Evolutionary conservation across 2,329 filamentous ascomycete species (phyloP), one percentile per base, ranked within the genome.

Genomic region (Stachybotrys elegans): DNA sequence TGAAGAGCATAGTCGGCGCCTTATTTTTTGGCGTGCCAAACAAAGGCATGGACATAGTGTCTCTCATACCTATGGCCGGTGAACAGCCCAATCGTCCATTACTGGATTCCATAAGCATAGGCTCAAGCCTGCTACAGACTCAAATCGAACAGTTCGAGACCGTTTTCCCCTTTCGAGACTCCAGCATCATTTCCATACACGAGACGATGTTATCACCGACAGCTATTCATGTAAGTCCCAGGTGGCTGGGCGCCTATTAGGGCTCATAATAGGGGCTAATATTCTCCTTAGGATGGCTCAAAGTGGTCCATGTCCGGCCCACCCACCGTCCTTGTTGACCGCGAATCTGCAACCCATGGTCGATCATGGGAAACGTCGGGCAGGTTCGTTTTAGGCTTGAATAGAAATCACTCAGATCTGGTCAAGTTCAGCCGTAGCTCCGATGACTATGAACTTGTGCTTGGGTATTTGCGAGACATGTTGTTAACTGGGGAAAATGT

Each of bases 191-290:
- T 25, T 57, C 47, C 36, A 57, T 54, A 40, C 54, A 53, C 40
- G 53, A 57, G 45, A 57, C 54, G 2, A 14, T 36, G 13, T 16
- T 42, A 34, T 57, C 54, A 17, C 51, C 44, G 16, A 57, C 53
- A 25, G 53, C 54, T 53, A 36, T 36, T 31, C 20, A 44, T 40
- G 51, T 51, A 46, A 32, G 35, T 39, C 6, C n/a, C 5, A 4
- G 16, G 32, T 25, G 19, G 36, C 27, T 52, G 46, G 27, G 44
- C 23, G 29, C 42, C 42, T 31, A 48, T 25, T 19, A 21, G 8
- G 22, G 21, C 8, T 23, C 7, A 16, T 14, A n/a, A 22, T 17
- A 21, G 16, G 37, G n/a, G 20, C 21, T 39, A 23, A 39, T 2
- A 6, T n/a, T 5, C 11, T 7, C 8, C n/a, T 13, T 6, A 39